Evolutionary conservation across 1,284 basidiomycete genomes (phyloP).

Genomic region (Sphaerobolus stellatus): DNA sequence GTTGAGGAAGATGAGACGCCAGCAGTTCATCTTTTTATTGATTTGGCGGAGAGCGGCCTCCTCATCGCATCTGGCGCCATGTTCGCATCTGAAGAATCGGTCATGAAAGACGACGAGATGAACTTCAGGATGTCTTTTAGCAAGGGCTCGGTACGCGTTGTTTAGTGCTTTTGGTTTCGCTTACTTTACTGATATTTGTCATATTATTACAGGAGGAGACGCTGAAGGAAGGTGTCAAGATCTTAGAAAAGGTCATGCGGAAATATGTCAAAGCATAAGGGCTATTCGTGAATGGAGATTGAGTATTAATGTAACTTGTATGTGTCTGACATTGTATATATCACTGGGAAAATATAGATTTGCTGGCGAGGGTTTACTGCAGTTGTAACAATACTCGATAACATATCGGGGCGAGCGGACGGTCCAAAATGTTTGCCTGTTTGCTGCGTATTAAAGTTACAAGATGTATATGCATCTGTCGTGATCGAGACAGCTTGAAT

Average conservation of each 20-base stretch:
- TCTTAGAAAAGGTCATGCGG: constrained; percentile 38
- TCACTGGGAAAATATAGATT: no score
- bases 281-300: no score
- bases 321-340: no score
- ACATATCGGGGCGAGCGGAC: no score
- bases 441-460: no score
- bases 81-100: constrained; percentile 47
- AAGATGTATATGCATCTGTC: no score
- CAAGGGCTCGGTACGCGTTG: constrained; percentile 45
- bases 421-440: no score
- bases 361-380: no score
- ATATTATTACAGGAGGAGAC: constrained; percentile 29
- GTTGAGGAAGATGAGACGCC: constrained; percentile 43
- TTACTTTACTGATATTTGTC: not conserved
- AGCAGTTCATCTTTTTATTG: constrained; percentile 55
- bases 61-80: constrained; percentile 60
- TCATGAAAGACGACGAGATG: constrained; percentile 36
- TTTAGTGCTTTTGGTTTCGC: not conserved
- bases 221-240: constrained; percentile 44
- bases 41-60: constrained; percentile 59
- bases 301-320: no score
- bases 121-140: constrained; percentile 68
- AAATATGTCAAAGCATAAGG: no score
- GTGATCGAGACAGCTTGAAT: no score
- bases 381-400: no score